A percentile compares a stretch with the other conserved stretches of the same genome.
Conservation (phyloP, 2,329 filamentous ascomycete genomes). For the Talaromyces sp. region DNA sequence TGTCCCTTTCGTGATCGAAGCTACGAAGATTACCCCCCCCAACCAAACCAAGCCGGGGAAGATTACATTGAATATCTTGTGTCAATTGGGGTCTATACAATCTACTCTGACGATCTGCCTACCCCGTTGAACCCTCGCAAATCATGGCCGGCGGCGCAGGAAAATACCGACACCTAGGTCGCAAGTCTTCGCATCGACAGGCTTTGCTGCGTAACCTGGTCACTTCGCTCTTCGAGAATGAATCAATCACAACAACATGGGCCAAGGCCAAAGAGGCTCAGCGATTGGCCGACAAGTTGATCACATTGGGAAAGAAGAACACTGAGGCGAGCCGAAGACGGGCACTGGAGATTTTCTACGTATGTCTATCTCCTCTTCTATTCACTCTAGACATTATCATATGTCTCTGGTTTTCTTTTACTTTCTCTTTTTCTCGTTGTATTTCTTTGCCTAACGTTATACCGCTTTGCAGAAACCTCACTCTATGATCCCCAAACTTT, state of each 20-base stretch:
- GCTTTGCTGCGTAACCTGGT: slow-evolving; percentile 94
- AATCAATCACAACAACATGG: slow-evolving; percentile 93
- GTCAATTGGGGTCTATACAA: slow-evolving; percentile 2
- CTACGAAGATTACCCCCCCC: background rate
- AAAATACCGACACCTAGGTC: slow-evolving; percentile 87
- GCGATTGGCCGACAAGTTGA: slow-evolving; percentile 87
- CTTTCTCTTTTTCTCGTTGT: background rate
- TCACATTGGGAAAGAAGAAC: slow-evolving; percentile 91
- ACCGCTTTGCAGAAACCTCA: slow-evolving; percentile 41
- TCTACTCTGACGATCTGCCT: background rate
- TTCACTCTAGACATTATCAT: no score
- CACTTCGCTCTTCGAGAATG: slow-evolving; percentile 89
- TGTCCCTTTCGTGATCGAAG: background rate
- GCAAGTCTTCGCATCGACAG: slow-evolving; percentile 82
- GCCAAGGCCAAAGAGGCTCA: slow-evolving; percentile 97
- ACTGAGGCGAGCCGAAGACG: slow-evolving; percentile 76
- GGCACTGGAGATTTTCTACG: slow-evolving; percentile 82
- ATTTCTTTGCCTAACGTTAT: background rate
- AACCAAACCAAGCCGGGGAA: background rate
- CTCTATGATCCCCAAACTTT: slow-evolving; percentile 74
- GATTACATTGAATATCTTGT: background rate
- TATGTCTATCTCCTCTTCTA: slow-evolving; percentile 51
- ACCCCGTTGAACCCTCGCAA: background rate
- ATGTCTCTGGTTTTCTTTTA: background rate
- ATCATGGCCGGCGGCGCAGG: slow-evolving; percentile 82